These are phyloP conservation scores for Fusarium sp. DNA, from an alignment of 2,329 filamentous ascomycete genomes.

Conservation along the genomic window DNA sequence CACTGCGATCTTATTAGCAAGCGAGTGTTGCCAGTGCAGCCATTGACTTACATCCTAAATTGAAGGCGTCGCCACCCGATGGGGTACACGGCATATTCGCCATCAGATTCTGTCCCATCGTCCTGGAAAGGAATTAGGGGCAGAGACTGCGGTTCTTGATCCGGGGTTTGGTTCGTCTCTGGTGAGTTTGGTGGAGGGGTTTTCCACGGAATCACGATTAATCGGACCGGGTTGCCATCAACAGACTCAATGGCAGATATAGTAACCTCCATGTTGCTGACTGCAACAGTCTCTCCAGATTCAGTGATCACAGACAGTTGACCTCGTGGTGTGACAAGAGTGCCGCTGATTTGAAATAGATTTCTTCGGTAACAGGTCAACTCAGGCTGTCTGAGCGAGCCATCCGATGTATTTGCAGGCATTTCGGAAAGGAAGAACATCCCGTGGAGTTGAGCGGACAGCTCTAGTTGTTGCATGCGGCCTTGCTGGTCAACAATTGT, in stretches of 20 bases:
- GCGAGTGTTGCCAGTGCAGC: not conserved
- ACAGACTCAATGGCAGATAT: conserved; percentile 95
- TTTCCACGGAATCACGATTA: conserved; percentile 98
- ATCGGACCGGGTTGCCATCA: conserved; percentile 88
- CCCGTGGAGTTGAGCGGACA: conserved; percentile 80
- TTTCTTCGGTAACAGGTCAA: conserved; percentile 96
- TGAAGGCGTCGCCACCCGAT: conserved; percentile 95
- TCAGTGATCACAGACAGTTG: conserved; percentile 85
- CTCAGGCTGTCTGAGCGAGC: conserved; percentile 74
- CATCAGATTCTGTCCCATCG: conserved; percentile 68
- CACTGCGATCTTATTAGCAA: conserved; percentile 57
- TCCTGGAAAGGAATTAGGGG: conserved; percentile 75
- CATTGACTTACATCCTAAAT: conserved; percentile 75
- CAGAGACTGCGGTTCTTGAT: conserved; percentile 87
- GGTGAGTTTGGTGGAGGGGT: conserved; percentile 83
- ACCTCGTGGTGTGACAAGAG: conserved; percentile 80
- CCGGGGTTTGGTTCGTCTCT: conserved; percentile 70
- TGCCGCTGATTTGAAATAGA: conserved; percentile 94
- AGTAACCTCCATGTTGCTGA: conserved; percentile 83
- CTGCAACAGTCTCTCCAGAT: conserved; percentile 82
- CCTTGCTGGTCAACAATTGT: conserved; percentile 68
- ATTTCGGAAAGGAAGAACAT: conserved; percentile 91
- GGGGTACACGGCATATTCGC: conserved; percentile 88
- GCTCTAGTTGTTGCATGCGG: conserved; percentile 68
- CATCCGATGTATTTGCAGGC: conserved; percentile 69